These are phyloP conservation scores for Paratinospora sagittata DNA, from an alignment of 164 flowering plant genomes.

Conservation along the genomic window DNA sequence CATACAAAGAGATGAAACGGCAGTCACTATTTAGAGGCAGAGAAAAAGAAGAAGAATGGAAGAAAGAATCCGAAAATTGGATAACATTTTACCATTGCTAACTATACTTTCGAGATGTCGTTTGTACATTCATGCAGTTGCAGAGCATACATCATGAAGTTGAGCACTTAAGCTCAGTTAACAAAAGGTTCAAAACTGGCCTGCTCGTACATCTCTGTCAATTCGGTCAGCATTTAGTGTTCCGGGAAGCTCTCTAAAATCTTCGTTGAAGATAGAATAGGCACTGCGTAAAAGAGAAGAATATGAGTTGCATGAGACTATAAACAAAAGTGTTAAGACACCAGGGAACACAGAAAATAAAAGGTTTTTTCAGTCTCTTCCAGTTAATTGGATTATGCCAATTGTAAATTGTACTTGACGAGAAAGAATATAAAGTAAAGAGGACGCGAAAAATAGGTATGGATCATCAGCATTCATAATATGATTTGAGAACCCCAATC, in stretches of 20 bases:
- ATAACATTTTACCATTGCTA: not conserved
- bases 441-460: too few species aligned
- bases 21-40: not conserved
- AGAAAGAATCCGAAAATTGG: not conserved
- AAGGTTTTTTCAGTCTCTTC: not conserved
- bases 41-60: not conserved
- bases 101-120: not conserved
- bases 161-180: not conserved
- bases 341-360: too few species aligned
- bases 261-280: conserved; percentile 92
- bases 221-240: conserved; percentile 89
- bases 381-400: not conserved
- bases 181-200: conserved; percentile 57
- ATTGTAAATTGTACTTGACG: too few species aligned
- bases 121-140: too few species aligned
- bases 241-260: conserved; percentile 92
- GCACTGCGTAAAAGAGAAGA: conserved; percentile 55
- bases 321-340: not conserved
- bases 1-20: not conserved
- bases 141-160: not conserved
- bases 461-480: too few species aligned
- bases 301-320: not conserved
- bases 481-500: too few species aligned
- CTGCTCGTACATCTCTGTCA: conserved; percentile 79
- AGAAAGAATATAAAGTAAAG: too few species aligned